Percentiles rank a stretch among this genome's conserved stretches.
Evolutionary conservation across 768 basidiomycete genomes (phyloP).

Genomic region (Dentipellis sp.): DNA sequence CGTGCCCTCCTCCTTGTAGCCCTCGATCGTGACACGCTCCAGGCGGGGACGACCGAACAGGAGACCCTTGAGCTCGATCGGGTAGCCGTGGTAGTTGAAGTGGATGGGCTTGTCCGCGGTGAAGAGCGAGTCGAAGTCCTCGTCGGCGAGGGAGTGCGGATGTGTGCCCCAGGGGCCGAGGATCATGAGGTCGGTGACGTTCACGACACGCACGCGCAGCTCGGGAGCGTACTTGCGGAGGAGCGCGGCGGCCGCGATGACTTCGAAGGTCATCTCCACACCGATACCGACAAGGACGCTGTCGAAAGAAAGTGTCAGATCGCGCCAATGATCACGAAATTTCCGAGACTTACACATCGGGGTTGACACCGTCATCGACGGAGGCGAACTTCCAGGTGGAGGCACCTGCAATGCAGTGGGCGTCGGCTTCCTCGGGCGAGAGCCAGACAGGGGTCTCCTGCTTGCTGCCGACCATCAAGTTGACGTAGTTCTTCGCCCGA

Average conservation of each 20-base stretch:
- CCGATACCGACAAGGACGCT: constrained; percentile 82
- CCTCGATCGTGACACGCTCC: constrained; percentile 45
- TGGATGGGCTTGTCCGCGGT: constrained; percentile 59
- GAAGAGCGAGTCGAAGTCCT: constrained; percentile 62
- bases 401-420: constrained; percentile 80
- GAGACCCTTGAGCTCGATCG: constrained; percentile 60
- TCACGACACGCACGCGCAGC: constrained; percentile 79
- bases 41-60: constrained; percentile 45
- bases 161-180: constrained; percentile 60
- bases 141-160: constrained; percentile 60
- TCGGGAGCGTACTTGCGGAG: constrained; percentile 60
- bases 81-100: constrained; percentile 82
- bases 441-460: constrained; percentile 76
- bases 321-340: no score
- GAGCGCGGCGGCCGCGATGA: constrained; percentile 77
- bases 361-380: constrained; percentile 58
- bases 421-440: constrained; percentile 64
- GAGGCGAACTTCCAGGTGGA: constrained; percentile 83
- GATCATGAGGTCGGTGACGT: constrained; percentile 86
- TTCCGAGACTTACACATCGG: constrained; percentile 48
- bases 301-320: not conserved
- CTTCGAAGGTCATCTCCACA: constrained; percentile 82
- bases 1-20: constrained; percentile 67
- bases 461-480: constrained; percentile 86
- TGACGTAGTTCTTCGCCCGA: constrained; percentile 76